Percentiles rank a stretch among this genome's conserved stretches.
phyloP scores from a whole-genome alignment of 1,139 yeast species.

The Scheffersomyces cryptocercus region DNA sequence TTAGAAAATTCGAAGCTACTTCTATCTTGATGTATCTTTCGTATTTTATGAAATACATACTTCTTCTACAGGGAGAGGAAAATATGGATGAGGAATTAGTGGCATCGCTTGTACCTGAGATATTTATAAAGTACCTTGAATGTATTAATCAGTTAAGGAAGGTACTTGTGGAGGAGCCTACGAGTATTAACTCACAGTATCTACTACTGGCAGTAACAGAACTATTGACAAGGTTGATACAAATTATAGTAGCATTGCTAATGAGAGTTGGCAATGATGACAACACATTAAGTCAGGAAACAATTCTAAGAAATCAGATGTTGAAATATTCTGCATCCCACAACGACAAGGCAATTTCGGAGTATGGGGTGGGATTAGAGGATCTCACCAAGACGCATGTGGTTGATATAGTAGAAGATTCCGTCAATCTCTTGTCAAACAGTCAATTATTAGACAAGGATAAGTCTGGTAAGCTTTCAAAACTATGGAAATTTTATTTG shows the following conservation, averaged over 20 bases:
- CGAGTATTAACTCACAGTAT: conserved; percentile 20
- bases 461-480: conserved; percentile 27
- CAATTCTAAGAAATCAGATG: conserved; percentile 9
- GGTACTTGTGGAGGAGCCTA: neutral
- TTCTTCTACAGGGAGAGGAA: conserved; percentile 40
- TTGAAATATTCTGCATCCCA: conserved; percentile 4
- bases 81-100: conserved; percentile 20
- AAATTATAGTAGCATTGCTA: conserved; percentile 38
- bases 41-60: conserved; percentile 30
- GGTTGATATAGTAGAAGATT: conserved; percentile 19
- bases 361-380: conserved; percentile 11
- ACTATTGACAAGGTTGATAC: conserved; percentile 32
- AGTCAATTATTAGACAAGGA: conserved; percentile 18
- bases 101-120: conserved; percentile 22
- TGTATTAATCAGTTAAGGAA: conserved; percentile 12
- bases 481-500: conserved; percentile 45
- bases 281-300: conserved; percentile 3
- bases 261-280: conserved; percentile 25
- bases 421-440: conserved; percentile 19
- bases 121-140: conserved; percentile 20
- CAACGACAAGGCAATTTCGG: conserved; percentile 7
- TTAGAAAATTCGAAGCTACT: conserved; percentile 26
- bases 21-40: conserved; percentile 32
- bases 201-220: conserved; percentile 32
- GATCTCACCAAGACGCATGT: conserved; percentile 19